Percentiles rank a stretch among this genome's conserved stretches.
Conservation (phyloP, 1,284 basidiomycete species). For the Papiliotrema fonsecae region DNA sequence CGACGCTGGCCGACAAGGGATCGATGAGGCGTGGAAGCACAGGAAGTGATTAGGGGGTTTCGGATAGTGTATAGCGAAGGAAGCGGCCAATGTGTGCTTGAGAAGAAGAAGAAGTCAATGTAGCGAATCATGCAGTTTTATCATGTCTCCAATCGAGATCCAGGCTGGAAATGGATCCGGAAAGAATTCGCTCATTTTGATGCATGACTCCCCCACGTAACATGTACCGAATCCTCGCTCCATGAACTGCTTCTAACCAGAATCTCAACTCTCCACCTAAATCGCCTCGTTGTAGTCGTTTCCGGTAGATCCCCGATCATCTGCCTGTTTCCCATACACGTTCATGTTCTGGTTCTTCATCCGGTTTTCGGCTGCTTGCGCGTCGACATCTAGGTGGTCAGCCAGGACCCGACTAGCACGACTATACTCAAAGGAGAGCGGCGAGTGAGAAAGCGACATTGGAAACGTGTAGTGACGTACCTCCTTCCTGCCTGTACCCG, state of each 20-base stretch:
- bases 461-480: conserved; percentile 13
- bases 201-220: too few relatives aligned
- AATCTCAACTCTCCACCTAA: not conserved
- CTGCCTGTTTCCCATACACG: conserved; percentile 18
- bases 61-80: too few relatives aligned
- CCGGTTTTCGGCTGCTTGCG: conserved; percentile 17
- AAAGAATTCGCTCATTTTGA: too few relatives aligned
- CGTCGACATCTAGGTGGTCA: conserved; percentile 16
- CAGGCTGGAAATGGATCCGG: too few relatives aligned
- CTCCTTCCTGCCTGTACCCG: conserved; percentile 36
- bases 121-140: too few relatives aligned
- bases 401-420: not conserved
- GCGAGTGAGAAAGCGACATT: not conserved
- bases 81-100: too few relatives aligned
- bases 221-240: too few relatives aligned
- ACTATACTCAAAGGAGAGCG: too few relatives aligned
- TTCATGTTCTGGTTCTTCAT: conserved; percentile 18
- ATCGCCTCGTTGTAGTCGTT: conserved; percentile 20
- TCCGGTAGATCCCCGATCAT: conserved; percentile 19
- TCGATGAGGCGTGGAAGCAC: conserved; percentile 27
- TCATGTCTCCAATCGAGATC: too few relatives aligned
- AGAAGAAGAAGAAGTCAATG: too few relatives aligned
- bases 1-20: conserved; percentile 20
- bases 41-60: too few relatives aligned
- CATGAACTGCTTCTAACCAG: too few relatives aligned